phyloP scores from a whole-genome alignment of 2,329 filamentous ascomycete genomes.

The Zymoseptoria passerinii region DNA sequence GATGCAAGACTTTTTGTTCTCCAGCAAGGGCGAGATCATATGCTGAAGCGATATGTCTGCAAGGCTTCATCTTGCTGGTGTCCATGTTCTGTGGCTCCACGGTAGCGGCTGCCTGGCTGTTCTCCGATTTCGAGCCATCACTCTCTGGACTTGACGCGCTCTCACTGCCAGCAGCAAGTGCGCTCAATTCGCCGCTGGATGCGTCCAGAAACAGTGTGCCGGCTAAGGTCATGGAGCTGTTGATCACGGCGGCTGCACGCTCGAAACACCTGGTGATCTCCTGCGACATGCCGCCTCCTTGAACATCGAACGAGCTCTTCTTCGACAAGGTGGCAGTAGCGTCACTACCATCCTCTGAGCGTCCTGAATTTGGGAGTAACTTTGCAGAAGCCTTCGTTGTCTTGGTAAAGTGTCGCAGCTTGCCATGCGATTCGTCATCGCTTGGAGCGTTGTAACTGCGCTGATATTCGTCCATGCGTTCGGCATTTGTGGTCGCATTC shows the following conservation, averaged over 20 bases:
- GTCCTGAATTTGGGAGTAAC: no score
- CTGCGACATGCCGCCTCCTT: constrained; percentile 1
- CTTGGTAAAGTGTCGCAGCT: no score
- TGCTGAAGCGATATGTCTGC: constrained; percentile 5
- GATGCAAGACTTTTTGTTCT: neutral
- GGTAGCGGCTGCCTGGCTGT: neutral
- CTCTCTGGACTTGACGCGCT: neutral
- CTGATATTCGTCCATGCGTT: constrained; percentile 1
- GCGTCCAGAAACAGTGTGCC: constrained; percentile 38
- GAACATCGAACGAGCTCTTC: neutral
- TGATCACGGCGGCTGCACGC: constrained; percentile 7
- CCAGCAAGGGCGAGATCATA: neutral
- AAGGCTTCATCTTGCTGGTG: no score
- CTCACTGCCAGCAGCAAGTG: no score
- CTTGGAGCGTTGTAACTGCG: neutral
- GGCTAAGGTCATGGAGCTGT: constrained; percentile 33
- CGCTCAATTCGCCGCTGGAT: constrained; percentile 4
- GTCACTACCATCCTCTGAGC: no score
- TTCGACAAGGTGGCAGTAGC: no score
- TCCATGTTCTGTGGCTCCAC: no score
- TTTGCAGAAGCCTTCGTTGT: no score
- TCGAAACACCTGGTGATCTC: constrained; percentile 2
- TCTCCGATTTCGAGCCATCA: neutral
- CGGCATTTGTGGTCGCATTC: constrained; percentile 5
- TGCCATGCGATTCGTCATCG: no score